Evolutionary conservation across 306 rosid species (phyloP).

Genomic region (Crataegus laevigata): DNA sequence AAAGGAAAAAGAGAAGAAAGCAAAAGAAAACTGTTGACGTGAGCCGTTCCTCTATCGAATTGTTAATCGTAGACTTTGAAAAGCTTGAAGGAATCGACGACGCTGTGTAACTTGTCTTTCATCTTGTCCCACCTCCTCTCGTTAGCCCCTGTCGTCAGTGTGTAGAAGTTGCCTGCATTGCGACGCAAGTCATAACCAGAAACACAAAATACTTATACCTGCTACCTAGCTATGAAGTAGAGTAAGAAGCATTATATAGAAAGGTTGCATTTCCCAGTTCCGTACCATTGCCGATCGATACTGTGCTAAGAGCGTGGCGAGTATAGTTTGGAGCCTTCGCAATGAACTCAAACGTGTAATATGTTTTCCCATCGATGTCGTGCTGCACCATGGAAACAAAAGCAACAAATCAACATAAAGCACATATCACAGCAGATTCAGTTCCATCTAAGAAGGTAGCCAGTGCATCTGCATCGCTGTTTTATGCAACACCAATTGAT

Average conservation of each 20-base stretch:
- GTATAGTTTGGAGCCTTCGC: slow-evolving; percentile 93
- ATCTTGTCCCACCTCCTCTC: slow-evolving; percentile 97
- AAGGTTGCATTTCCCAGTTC: background rate
- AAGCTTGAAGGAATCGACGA: slow-evolving; percentile 71
- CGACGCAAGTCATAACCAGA: background rate
- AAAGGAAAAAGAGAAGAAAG: background rate
- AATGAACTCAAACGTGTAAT: slow-evolving; percentile 75
- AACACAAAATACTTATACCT: background rate
- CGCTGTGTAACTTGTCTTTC: slow-evolving; percentile 72
- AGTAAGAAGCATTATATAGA: background rate
- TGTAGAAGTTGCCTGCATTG: slow-evolving; percentile 82
- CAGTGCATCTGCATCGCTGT: background rate
- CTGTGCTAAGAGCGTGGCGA: slow-evolving; percentile 86
- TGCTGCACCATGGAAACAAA: slow-evolving; percentile 45
- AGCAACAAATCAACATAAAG: background rate
- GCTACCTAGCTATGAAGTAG: background rate
- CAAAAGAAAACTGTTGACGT: background rate
- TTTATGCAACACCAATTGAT: background rate
- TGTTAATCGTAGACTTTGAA: slow-evolving; percentile 28
- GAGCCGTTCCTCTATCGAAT: slow-evolving; percentile 3
- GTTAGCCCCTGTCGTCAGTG: slow-evolving; percentile 79
- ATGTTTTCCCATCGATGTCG: slow-evolving; percentile 68
- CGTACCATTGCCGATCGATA: slow-evolving; percentile 79
- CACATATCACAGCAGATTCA: background rate
- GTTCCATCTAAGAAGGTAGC: background rate